Evolutionary conservation across 2,329 filamentous ascomycete genomes (phyloP).

Genomic region (Cladophialophora chaetospira): DNA sequence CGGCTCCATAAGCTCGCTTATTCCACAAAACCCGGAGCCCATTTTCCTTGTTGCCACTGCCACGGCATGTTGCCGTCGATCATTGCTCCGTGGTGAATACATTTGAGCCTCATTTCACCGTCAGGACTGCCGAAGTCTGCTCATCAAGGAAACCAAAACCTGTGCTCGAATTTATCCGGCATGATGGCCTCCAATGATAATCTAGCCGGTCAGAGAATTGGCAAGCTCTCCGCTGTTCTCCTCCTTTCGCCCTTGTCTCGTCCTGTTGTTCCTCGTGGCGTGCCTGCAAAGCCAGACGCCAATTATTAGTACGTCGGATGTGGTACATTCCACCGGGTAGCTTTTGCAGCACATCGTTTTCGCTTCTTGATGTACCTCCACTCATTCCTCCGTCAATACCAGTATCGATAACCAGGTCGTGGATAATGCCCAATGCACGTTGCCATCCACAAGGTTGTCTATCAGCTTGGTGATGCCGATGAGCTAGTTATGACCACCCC

Average conservation of each 20-base stretch:
- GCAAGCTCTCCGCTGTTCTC: conserved; percentile 7
- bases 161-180: neutral
- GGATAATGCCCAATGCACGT: neutral
- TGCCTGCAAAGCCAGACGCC: too few species aligned
- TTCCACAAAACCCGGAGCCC: too few species aligned
- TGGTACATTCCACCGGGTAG: conserved; percentile 3
- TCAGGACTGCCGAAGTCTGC: neutral
- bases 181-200: neutral
- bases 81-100: neutral
- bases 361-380: too few species aligned
- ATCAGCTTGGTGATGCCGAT: neutral
- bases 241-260: conserved; percentile 1
- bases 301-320: conserved; percentile 11
- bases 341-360: too few species aligned
- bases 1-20: too few species aligned
- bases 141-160: too few species aligned
- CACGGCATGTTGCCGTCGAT: neutral
- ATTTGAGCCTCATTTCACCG: neutral
- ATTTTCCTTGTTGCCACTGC: neutral
- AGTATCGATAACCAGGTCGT: neutral
- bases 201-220: neutral
- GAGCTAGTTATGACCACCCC: neutral
- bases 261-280: neutral
- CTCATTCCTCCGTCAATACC: neutral
- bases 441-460: too few species aligned